These are phyloP conservation scores for Pseudoneurospora amorphoporcata DNA, from an alignment of 495 filamentous ascomycete genomes.

Conservation along the genomic window DNA sequence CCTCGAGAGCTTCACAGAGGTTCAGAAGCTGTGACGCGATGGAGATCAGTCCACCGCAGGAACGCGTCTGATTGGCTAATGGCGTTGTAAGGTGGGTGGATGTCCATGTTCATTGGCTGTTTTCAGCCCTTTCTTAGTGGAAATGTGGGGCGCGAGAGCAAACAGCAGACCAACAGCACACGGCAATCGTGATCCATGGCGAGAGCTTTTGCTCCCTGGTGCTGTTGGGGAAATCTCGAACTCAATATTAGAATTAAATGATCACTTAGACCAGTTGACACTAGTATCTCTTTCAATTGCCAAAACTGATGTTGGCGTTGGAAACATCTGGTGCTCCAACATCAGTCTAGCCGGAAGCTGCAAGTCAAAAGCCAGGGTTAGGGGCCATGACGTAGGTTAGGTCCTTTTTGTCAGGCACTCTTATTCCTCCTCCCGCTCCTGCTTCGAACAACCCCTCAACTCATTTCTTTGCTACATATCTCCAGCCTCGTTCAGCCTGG, in stretches of 20 bases:
- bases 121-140: neutral
- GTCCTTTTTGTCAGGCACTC: neutral
- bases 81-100: neutral
- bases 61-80: slow-evolving; percentile 23
- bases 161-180: neutral
- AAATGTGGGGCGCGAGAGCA: neutral
- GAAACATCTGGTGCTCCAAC: neutral
- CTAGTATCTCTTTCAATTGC: neutral
- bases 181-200: neutral
- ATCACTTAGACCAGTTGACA: neutral
- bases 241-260: neutral
- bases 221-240: neutral
- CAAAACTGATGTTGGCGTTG: neutral
- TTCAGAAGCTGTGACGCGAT: slow-evolving; percentile 19
- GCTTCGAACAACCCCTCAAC: neutral
- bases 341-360: neutral
- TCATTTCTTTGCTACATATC: neutral
- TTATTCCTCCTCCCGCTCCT: neutral
- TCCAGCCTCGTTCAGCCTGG: neutral
- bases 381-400: slow-evolving; percentile 14
- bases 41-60: slow-evolving; percentile 5
- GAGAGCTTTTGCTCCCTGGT: neutral
- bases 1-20: neutral
- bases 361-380: slow-evolving; percentile 1
- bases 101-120: neutral